Percentiles rank a stretch among this genome's conserved stretches.
Evolutionary conservation across 2,329 filamentous ascomycete species (phyloP).

Genomic region (Pestalotiopsis sp.): DNA sequence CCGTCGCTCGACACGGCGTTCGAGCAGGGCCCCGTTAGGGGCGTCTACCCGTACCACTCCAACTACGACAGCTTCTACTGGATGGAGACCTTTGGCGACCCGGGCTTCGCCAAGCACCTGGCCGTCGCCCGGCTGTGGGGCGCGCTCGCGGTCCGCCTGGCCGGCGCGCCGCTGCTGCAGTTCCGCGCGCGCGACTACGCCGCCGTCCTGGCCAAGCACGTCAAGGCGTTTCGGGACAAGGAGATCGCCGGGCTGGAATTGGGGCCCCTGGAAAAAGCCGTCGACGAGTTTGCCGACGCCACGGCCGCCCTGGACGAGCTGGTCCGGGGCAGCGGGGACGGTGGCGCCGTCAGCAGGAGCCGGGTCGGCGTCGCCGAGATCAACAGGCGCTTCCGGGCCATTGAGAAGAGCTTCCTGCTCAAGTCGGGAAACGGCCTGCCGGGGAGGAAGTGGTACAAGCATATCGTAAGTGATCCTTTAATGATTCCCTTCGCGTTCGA

Average conservation of each 20-base stretch:
- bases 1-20: slow-evolving; percentile 57
- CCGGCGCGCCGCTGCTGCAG: slow-evolving; percentile 6
- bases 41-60: slow-evolving; percentile 68
- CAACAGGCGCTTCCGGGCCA: background rate
- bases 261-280: background rate
- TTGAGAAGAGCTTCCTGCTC: background rate
- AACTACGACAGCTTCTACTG: slow-evolving; percentile 77
- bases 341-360: background rate
- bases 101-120: slow-evolving; percentile 52
- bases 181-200: background rate
- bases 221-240: background rate
- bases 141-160: slow-evolving; percentile 19
- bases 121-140: slow-evolving; percentile 50
- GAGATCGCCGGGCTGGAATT: background rate
- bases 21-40: slow-evolving; percentile 28
- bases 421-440: background rate
- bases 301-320: background rate
- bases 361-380: background rate
- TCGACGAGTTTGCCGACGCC: background rate
- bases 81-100: slow-evolving; percentile 72
- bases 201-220: background rate
- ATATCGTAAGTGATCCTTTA: background rate
- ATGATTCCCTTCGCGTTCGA: background rate
- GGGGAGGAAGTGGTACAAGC: background rate
- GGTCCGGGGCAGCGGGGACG: background rate